Evolutionary conservation across 1,284 basidiomycete genomes (phyloP), one percentile per base, ranked within the genome.

Genomic region (Cutaneotrichosporon daszewskae): DNA sequence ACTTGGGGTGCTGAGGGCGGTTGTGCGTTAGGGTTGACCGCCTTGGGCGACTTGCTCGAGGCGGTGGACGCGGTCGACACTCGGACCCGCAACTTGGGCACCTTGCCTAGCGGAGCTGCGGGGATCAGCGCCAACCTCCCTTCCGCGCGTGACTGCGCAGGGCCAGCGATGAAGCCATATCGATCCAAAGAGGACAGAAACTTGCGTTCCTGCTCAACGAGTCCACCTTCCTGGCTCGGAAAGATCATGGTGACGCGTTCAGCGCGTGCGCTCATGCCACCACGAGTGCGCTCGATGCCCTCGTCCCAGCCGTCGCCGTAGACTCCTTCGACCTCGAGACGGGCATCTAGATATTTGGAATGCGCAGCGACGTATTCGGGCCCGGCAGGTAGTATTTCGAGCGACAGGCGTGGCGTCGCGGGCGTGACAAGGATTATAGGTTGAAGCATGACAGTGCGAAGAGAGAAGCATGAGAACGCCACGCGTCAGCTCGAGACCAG

Each of bases 221-320:
- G 53, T 25, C 56, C 53, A 13, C 60, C 58, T 2, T 47, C 49
- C 38, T 78, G 36, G 68, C 65, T 49, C 73, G 76, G 50, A 71
- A 75, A 70, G 11, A 74, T 78, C 10, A 83, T 58, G 4, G 81
- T 79, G 37, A 52, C 55, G 23, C 68, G 47, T 26, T 60, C 56
- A 11, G 49, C 51, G 1, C 51, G 41, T 12, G 50, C 54, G 14
- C 44, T 33, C 37, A 84, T 74, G 38, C 85, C 79, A n/a, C 88
- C 88, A 45, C 90, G 78, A n/a, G 89, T 95, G 31, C 88, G 80
- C 72, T 95, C 90, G 13, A 90, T 77, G 27, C 90, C 90, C 55
- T 92, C 88, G 55, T 85, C 84, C 71, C 83, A 88, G 0, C 90
- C 90, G 65, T 95, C 90, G 3, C 90, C 90, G 60, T 82, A 85